Evolutionary conservation across 345 rosid species (phyloP), one percentile per base, ranked within the genome.

Genomic region (Lepidium sativum): DNA sequence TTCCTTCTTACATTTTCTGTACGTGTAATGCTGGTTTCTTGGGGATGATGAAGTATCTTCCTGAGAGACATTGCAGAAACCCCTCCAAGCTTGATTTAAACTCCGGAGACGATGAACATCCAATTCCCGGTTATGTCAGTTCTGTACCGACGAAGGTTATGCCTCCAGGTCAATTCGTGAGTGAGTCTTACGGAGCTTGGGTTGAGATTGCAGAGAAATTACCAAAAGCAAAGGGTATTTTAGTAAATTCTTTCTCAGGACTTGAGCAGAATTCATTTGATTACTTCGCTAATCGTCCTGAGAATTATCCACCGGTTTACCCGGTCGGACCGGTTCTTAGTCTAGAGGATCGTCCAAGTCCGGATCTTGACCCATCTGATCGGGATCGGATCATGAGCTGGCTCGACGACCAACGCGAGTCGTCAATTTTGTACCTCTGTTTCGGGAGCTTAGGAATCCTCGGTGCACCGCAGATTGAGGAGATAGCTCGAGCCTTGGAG

Each of bases 1-100:
- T 84, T n/a, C 84, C 89, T 55, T 82, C 79, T 27, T 84, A 84
- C 70, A 59, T 84, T 10, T 80, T 70, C 62, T 25, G 52, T 4
- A 74, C 86, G 13, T 2, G 41, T 60, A 78, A 60, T 34, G 72
- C 86, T 13, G 74, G 41, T 62, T 76, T 60, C 21, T 52, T 79
- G 42, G 60, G 65, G 58, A 42, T 87, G 66, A 63, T 78, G 77
- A 48, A 69, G 18, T 78, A 81, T 35, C 69, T 78, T 8, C 79
- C 75, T 1, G 45, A 40, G 34, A 68, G 77, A 32, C 80, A 80
- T 49, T 15, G 54, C 14, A 55, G 39, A 54, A 38, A 34, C 18
- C 23, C 29, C 6, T 54, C 70, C 2, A 42, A 32, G 57, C 67
- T 71, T 2, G 65, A 65, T 6, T 38, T 49, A 12, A 39, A 11